Percentiles rank a stretch among this genome's conserved stretches.
These are phyloP conservation scores for Tetrapisispora nanseiensis DNA, from an alignment of 805 yeast species.

Conservation along the genomic window DNA sequence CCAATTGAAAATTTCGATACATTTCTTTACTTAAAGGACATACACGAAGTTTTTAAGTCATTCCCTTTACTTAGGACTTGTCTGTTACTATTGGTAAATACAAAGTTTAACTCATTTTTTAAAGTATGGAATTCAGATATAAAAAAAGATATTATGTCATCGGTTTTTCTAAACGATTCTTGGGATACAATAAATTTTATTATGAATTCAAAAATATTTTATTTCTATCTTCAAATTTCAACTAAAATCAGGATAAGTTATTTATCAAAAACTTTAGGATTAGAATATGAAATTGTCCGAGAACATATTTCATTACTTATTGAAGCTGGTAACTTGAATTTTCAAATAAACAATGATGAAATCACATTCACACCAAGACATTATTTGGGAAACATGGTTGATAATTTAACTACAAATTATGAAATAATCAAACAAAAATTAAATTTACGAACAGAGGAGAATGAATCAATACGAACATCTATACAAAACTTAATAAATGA, in stretches of 20 bases:
- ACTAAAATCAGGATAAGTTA: slow-evolving; percentile 16
- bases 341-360: slow-evolving; percentile 13
- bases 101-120: slow-evolving; percentile 19
- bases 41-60: slow-evolving; percentile 8
- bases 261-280: slow-evolving; percentile 16
- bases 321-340: slow-evolving; percentile 14
- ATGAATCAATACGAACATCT: neutral
- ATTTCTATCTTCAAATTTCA: slow-evolving; percentile 23
- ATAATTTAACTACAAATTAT: slow-evolving; percentile 1
- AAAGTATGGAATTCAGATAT: slow-evolving; percentile 18
- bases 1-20: slow-evolving; percentile 23
- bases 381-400: neutral
- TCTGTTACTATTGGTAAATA: slow-evolving; percentile 13
- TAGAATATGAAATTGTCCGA: slow-evolving; percentile 10
- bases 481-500: neutral
- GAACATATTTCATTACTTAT: slow-evolving; percentile 16
- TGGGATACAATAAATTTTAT: slow-evolving; percentile 15
- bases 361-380: slow-evolving; percentile 8
- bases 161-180: slow-evolving; percentile 12
- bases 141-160: slow-evolving; percentile 8
- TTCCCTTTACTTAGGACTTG: slow-evolving; percentile 11
- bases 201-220: slow-evolving; percentile 22
- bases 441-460: neutral
- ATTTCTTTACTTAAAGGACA: slow-evolving; percentile 15
- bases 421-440: neutral